Base-by-base conservation (phyloP, 768 basidiomycete genomes). In the Xanthoconium stramineum region DNA sequence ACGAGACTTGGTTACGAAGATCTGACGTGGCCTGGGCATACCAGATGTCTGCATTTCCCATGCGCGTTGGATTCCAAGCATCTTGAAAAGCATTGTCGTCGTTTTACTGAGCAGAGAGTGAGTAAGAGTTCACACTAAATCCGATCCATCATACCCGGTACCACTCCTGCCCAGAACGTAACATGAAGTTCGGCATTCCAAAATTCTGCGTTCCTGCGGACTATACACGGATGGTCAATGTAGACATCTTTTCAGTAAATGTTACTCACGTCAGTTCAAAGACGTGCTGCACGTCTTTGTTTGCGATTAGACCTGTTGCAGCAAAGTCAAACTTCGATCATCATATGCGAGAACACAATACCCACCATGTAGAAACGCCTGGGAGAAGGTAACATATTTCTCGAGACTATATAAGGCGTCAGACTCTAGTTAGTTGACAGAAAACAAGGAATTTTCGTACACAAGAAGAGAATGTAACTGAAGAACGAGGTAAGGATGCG, bases 71-170 rank as follows among this genome's bases (percentile, higher is more conserved):
- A 38, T 38, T 38, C 33, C 33, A 35, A 35, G 33, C 33, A 90
- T 89, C 66, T 87, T 89, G 74, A 85, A 86, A 1, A 90, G 72
- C 79, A 90, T 88, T 0, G 86, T 85, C 0, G 88, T 89, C 0
- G 86, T 89, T 76, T 89, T 89, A 1, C 88, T 88, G 40, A 17
- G 20, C 6, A 1, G 4, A 19, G 13, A 24, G 20, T 62, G 47
- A 57, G 54, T 13, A 6, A 24, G 12, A 35, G 13, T 2, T 15
- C 24, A 13, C 19, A 24, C 35, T 4, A n/a, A 29, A 32, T 6
- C 9, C 3, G 0, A 35, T 36, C 15, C 53, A 76, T 13, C 42
- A 15, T 61, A 87, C 88, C 88, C 88, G 0, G 88, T 89, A 4
- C 88, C 88, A 62, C 87, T 88, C 28, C 88, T 75, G 0, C 88